A percentile compares a stretch with the other conserved stretches of the same genome.
Evolutionary conservation across 805 yeast genomes (phyloP).

Genomic region (Lipomyces orientalis): DNA sequence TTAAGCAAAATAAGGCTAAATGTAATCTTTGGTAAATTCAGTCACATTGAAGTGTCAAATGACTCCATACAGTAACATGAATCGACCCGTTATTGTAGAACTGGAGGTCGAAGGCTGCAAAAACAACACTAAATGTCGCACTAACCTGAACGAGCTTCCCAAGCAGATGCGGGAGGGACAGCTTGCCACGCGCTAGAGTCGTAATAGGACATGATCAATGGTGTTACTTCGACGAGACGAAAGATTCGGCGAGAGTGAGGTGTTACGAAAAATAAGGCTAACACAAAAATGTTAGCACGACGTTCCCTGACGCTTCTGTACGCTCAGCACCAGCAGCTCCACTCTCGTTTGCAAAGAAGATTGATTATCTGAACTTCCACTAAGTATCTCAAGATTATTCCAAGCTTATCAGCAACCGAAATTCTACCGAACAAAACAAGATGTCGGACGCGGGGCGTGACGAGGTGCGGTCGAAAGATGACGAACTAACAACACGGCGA

Average conservation of each 20-base stretch:
- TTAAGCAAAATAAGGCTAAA: too few species aligned
- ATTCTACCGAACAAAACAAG: neutral
- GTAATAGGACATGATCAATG: conserved; percentile 34
- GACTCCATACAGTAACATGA: too few species aligned
- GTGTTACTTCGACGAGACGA: conserved; percentile 3
- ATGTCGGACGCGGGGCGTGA: neutral
- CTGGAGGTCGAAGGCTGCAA: too few species aligned
- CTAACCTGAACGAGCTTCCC: conserved; percentile 34
- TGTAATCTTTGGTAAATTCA: too few species aligned
- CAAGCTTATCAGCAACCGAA: neutral
- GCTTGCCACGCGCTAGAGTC: conserved; percentile 38
- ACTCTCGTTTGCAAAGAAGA: neutral
- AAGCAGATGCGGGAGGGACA: conserved; percentile 22
- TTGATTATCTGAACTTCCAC: too few species aligned
- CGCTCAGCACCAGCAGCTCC: neutral
- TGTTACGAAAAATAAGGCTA: neutral
- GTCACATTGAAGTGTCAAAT: too few species aligned
- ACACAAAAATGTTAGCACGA: neutral
- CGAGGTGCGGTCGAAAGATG: neutral
- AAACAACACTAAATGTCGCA: neutral
- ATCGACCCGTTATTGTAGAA: too few species aligned
- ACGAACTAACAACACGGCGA: neutral
- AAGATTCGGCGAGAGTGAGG: neutral
- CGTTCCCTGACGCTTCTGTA: neutral
- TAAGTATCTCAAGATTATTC: too few species aligned